Evolutionary conservation across 169 alveolate genomes (phyloP).

Genomic region (Miamiensis avidus): DNA sequence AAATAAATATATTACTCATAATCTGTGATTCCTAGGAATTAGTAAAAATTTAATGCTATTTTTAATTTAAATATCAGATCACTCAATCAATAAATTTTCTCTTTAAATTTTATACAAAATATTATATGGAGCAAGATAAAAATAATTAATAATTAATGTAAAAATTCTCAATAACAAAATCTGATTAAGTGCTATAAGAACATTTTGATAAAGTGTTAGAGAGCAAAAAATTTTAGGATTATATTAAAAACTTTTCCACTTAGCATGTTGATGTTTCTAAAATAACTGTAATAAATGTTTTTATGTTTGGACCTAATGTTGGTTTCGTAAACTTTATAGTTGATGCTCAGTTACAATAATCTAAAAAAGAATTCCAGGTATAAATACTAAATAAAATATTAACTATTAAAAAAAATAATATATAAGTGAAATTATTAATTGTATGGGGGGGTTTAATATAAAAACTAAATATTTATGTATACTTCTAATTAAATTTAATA

Average conservation of each 20-base stretch:
- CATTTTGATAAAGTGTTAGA: constrained; percentile 7
- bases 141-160: no score
- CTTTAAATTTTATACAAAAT: not conserved
- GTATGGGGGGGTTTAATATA: no score
- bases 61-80: no score
- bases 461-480: no score
- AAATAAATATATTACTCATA: no score
- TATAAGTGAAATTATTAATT: no score
- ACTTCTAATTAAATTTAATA: no score
- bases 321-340: constrained; percentile 37
- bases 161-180: not conserved
- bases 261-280: constrained; percentile 2
- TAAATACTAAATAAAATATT: not conserved
- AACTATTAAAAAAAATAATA: no score
- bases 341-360: constrained; percentile 17
- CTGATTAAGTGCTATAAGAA: constrained; percentile 10
- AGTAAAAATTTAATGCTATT: no score
- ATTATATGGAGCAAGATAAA: not conserved
- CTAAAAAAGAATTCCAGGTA: constrained; percentile 41
- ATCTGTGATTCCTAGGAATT: no score
- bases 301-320: constrained; percentile 44
- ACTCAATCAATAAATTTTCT: no score
- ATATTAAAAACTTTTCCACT: not conserved
- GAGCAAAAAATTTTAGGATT: constrained; percentile 16
- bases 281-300: constrained; percentile 21